A percentile compares a stretch with the other conserved stretches of the same genome.
phyloP scores from a whole-genome alignment of 73 alveolate species.

The Paramecium bursaria region DNA sequence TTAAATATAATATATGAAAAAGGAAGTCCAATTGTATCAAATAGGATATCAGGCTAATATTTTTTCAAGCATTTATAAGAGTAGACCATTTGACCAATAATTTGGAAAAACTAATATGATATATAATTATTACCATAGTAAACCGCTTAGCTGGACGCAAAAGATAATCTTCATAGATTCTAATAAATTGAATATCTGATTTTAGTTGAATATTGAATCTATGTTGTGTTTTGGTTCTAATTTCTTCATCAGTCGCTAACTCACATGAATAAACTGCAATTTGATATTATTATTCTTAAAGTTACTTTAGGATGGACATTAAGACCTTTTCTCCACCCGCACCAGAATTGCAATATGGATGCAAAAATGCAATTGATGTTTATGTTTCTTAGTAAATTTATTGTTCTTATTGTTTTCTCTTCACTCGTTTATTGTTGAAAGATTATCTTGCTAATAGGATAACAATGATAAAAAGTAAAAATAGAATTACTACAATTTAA shows the following conservation, averaged over 20 bases:
- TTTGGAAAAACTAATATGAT: not conserved
- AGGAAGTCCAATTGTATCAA: slow-evolving; percentile 59
- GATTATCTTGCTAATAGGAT: no score
- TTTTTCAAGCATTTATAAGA: slow-evolving; percentile 33
- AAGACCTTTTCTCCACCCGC: slow-evolving; percentile 94
- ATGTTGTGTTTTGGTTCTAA: not conserved
- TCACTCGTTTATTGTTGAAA: no score
- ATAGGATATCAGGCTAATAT: slow-evolving; percentile 23
- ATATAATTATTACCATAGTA: slow-evolving; percentile 2
- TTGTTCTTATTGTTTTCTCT: no score
- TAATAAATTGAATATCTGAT: slow-evolving; percentile 7
- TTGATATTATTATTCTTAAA: not conserved
- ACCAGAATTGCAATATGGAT: slow-evolving; percentile 80
- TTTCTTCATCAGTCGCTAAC: not conserved
- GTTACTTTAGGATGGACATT: slow-evolving; percentile 54
- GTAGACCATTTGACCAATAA: slow-evolving; percentile 33
- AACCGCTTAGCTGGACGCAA: slow-evolving; percentile 24
- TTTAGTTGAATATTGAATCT: slow-evolving; percentile 2
- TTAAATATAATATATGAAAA: slow-evolving; percentile 20
- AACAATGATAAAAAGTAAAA: no score
- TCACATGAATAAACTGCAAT: slow-evolving; percentile 27
- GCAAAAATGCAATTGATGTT: slow-evolving; percentile 31
- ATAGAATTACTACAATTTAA: no score
- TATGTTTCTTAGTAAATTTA: no score
- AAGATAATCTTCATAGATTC: not conserved